These are phyloP conservation scores for Saccharomyces hybrid DNA, from an alignment of 1,139 yeast species.

Conservation along the genomic window DNA sequence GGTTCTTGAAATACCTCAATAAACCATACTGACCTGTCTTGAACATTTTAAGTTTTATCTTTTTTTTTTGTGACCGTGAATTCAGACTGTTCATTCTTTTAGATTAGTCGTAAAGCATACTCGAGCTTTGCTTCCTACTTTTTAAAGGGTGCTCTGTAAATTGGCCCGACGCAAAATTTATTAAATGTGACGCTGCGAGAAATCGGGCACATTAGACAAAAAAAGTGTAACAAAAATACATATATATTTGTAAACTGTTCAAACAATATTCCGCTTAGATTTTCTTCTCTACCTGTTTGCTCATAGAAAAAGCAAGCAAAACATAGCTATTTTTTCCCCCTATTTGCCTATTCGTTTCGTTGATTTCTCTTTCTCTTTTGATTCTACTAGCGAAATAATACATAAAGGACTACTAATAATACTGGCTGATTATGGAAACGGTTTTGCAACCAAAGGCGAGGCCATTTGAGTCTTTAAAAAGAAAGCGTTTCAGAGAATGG, in stretches of 20 bases:
- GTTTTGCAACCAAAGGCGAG: background rate
- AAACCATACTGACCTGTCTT: conserved; percentile 2
- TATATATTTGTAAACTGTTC: background rate
- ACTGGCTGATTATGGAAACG: background rate
- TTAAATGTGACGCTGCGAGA: background rate
- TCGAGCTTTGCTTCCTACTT: background rate
- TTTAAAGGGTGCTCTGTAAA: background rate
- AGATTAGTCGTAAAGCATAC: too few species aligned
- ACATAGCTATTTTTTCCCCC: background rate
- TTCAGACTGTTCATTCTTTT: background rate
- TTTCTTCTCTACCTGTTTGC: background rate
- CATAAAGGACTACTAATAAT: background rate
- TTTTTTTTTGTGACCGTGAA: background rate
- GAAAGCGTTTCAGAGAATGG: conserved; percentile 1
- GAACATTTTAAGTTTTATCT: too few species aligned
- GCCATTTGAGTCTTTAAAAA: background rate
- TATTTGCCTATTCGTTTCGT: background rate
- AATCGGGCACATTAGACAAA: background rate
- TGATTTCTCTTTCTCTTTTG: background rate
- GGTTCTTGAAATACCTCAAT: conserved; percentile 49
- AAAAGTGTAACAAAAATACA: background rate
- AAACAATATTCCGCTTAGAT: background rate
- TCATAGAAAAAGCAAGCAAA: background rate
- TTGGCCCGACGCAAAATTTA: background rate
- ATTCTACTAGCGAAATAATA: background rate